These are phyloP conservation scores for Bonia amplexicaulis DNA, from an alignment of 176 grass and related monocot species.

Conservation along the genomic window DNA sequence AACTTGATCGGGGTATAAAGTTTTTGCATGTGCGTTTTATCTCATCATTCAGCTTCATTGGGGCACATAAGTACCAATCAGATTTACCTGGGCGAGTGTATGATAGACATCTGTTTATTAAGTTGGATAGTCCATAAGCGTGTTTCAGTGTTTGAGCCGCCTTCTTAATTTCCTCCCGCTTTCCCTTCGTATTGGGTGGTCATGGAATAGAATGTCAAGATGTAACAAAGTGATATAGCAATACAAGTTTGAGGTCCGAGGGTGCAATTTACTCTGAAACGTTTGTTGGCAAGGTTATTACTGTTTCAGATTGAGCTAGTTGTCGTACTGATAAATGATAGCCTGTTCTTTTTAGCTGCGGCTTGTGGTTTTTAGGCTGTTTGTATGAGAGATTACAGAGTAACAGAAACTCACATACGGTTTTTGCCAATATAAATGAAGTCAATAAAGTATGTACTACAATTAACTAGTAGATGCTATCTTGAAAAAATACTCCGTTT, in stretches of 20 bases:
- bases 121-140: neutral
- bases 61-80: neutral
- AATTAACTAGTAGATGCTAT: too few species aligned
- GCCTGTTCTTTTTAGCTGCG: too few species aligned
- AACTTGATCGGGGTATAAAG: neutral
- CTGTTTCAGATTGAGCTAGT: neutral
- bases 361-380: too few species aligned
- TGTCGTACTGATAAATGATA: neutral
- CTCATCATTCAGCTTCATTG: neutral
- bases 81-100: neutral
- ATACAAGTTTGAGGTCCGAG: neutral
- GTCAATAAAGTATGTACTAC: too few species aligned
- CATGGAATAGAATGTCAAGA: too few species aligned
- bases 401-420: too few species aligned
- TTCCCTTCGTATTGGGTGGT: too few species aligned
- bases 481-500: too few species aligned
- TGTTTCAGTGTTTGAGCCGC: neutral
- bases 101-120: neutral
- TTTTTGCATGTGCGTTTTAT: slow-evolving; percentile 9
- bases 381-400: too few species aligned
- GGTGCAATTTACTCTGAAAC: neutral
- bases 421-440: too few species aligned
- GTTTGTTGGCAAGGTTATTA: neutral
- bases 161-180: too few species aligned
- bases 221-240: neutral